Base-by-base conservation (phyloP, 192 early-diverging fungal species). In the Coemansia pectinata region DNA sequence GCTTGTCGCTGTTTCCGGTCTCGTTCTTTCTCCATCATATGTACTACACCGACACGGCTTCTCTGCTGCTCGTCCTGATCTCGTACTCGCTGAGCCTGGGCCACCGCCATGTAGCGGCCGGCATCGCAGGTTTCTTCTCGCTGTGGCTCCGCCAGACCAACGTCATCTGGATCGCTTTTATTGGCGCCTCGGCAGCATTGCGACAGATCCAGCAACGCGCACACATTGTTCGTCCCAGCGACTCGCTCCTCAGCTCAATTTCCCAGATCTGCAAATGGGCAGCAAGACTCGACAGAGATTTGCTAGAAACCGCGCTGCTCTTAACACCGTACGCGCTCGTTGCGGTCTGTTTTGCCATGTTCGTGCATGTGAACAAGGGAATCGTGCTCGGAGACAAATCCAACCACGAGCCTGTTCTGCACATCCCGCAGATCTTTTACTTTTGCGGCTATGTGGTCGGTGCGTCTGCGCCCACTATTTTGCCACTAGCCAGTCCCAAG, bases 11-110 rank as follows among this genome's bases (percentile, higher is more conserved):
- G 39, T 93, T 96, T 62, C 97, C 97, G 0, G 74, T 95, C 8
- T 65, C 85, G 2, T 96, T 89, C 73, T 98, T 98, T 83, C 93
- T 92, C 74, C 74, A 90, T 68, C 89, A 91, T 60, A 39, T 98
- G 66, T 98, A 94, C 70, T 98, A 98, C 69, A 98, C 97, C 3
- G 97, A 98, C 74, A 79, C 91, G 1, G 93, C 90, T 7, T 94
- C 95, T 8, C 87, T 92, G 5, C 86, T 93, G 31, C 91, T 93
- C 55, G 90, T 97, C 9, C 71, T 96, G 50, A 70, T 88, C 1
- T 77, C 86, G 2, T 93, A 92, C 72, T 63, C 86, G 7, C 66
- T 87, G 38, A 81, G 90, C 11, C 74, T 88, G 39, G 65, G 77
- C 19, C 41, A 76, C 9, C 57, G 73, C 3, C 87, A 90, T 60